Conservation (phyloP, 163 green algal species). For the Chlorella variabilis region DNA sequence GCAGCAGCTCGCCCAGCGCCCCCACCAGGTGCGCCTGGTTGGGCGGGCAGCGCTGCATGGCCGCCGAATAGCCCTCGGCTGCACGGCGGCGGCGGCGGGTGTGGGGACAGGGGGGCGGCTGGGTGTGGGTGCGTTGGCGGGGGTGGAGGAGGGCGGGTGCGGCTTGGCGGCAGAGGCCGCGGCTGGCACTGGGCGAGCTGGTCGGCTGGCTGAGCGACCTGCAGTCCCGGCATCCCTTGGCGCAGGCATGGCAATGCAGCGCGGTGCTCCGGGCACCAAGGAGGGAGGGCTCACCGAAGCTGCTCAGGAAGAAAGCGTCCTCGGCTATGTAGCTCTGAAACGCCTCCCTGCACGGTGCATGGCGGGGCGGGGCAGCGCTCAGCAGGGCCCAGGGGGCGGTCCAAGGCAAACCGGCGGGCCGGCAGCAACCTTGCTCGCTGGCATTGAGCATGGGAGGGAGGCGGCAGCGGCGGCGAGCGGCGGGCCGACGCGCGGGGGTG, state of each 20-base stretch:
- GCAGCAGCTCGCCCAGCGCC: conserved; percentile 39
- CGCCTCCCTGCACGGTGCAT: conserved; percentile 41
- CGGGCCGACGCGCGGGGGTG: too few relatives aligned
- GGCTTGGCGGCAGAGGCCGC: not conserved
- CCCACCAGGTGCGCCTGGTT: conserved; percentile 2
- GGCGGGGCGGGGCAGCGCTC: not conserved
- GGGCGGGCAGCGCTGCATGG: conserved; percentile 51
- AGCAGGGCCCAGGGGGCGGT: not conserved
- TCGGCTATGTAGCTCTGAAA: conserved; percentile 82
- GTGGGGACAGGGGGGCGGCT: too few relatives aligned
- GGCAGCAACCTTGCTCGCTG: too few relatives aligned
- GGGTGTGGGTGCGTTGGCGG: too few relatives aligned
- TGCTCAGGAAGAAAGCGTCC: conserved; percentile 74
- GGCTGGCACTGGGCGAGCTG: too few relatives aligned
- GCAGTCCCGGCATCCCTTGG: too few relatives aligned
- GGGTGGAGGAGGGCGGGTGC: not conserved
- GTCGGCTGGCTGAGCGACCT: too few relatives aligned
- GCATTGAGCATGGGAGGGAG: too few relatives aligned
- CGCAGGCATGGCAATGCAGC: too few relatives aligned
- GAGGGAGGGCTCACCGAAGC: conserved; percentile 74
- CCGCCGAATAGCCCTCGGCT: conserved; percentile 62
- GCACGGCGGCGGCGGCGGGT: not conserved
- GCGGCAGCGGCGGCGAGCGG: too few relatives aligned
- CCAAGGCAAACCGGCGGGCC: too few relatives aligned
- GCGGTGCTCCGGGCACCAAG: too few relatives aligned